phyloP scores from a whole-genome alignment of 1,284 basidiomycete species.

The Lignosus rhinocerotis region DNA sequence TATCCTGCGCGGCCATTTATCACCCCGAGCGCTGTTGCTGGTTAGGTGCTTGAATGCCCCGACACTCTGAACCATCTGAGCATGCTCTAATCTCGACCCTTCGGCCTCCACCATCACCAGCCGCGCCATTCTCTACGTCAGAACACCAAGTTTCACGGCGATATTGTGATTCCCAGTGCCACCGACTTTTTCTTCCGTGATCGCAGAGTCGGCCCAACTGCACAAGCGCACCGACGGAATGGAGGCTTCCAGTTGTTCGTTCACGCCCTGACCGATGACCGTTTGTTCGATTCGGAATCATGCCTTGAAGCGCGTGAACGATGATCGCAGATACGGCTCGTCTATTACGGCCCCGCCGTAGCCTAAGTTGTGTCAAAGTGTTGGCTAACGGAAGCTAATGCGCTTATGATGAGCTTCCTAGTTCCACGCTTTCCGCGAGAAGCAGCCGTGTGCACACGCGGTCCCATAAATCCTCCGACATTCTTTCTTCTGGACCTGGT shows the following conservation, averaged over 20 bases:
- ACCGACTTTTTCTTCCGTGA: neutral
- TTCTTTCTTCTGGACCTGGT: neutral
- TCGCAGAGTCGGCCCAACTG: slow-evolving; percentile 8
- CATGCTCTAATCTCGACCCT: neutral
- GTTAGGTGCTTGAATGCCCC: neutral
- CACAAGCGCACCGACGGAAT: slow-evolving; percentile 1
- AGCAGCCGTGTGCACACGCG: neutral
- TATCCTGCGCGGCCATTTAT: slow-evolving; percentile 4
- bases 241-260: neutral
- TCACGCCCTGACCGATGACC: neutral
- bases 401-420: neutral
- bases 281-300: neutral
- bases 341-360: slow-evolving; percentile 6
- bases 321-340: slow-evolving; percentile 12
- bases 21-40: slow-evolving; percentile 12
- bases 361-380: slow-evolving; percentile 14
- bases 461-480: neutral
- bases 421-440: neutral
- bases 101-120: neutral
- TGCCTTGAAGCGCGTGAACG: slow-evolving; percentile 5
- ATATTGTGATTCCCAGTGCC: neutral
- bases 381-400: slow-evolving; percentile 5
- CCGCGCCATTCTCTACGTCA: neutral
- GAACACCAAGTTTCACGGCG: neutral
- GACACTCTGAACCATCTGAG: neutral